These are phyloP conservation scores for Xylariaceae sp. DNA, from an alignment of 2,329 filamentous ascomycete species.

Conservation along the genomic window DNA sequence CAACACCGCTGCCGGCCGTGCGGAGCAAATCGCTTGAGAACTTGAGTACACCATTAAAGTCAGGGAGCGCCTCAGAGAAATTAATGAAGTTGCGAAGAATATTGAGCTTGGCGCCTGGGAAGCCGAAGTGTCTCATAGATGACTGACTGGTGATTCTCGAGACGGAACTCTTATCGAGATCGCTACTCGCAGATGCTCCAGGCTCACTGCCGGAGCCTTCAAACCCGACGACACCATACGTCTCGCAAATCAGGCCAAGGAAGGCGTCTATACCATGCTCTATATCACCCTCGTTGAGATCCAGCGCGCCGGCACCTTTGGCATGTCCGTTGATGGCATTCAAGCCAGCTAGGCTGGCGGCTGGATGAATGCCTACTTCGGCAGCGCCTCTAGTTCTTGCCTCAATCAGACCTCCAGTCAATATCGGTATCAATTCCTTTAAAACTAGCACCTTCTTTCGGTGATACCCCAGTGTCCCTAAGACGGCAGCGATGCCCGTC, in stretches of 20 bases:
- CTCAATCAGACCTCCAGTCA: slow-evolving; percentile 81
- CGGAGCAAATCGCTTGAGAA: slow-evolving; percentile 81
- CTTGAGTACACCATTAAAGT: slow-evolving; percentile 82
- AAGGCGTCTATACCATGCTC: slow-evolving; percentile 62
- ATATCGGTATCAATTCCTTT: slow-evolving; percentile 73
- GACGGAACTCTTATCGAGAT: slow-evolving; percentile 49
- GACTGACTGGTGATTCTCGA: slow-evolving; percentile 56
- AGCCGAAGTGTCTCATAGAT: slow-evolving; percentile 63
- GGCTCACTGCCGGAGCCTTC: slow-evolving; percentile 33
- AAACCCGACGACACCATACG: slow-evolving; percentile 57
- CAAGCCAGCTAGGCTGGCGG: slow-evolving; percentile 73
- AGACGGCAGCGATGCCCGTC: slow-evolving; percentile 79
- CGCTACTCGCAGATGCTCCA: slow-evolving; percentile 29
- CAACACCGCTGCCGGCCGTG: slow-evolving; percentile 73
- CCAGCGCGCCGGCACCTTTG: slow-evolving; percentile 50
- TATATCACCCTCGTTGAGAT: slow-evolving; percentile 59
- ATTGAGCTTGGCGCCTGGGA: slow-evolving; percentile 74
- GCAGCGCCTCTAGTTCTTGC: slow-evolving; percentile 88
- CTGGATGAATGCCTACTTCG: slow-evolving; percentile 93
- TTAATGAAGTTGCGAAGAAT: slow-evolving; percentile 85
- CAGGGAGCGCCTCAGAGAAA: slow-evolving; percentile 87
- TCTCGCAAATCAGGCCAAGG: slow-evolving; percentile 54
- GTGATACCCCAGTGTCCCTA: slow-evolving; percentile 71
- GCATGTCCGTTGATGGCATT: slow-evolving; percentile 48
- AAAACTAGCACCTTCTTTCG: slow-evolving; percentile 89